A percentile compares a stretch with the other conserved stretches of the same genome.
These are phyloP conservation scores for Xylaria digitata DNA, from an alignment of 2,329 filamentous ascomycete species.

Conservation along the genomic window DNA sequence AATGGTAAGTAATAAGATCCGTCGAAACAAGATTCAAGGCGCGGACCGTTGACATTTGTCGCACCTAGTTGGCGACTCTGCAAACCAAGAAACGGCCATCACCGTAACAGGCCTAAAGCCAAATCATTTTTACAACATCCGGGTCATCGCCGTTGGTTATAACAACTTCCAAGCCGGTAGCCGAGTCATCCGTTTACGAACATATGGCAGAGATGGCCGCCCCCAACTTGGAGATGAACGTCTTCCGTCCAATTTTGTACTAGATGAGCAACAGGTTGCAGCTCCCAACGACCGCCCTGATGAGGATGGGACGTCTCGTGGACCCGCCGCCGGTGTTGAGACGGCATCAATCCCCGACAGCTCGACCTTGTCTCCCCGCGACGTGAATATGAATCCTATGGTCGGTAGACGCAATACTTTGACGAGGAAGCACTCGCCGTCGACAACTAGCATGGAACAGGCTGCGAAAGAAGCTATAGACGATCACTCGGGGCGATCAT, in stretches of 20 bases:
- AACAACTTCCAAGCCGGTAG: constrained; percentile 95
- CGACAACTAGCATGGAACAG: constrained; percentile 68
- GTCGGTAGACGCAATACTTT: constrained; percentile 71
- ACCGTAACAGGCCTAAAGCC: constrained; percentile 89
- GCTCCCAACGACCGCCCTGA: constrained; percentile 59
- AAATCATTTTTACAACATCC: constrained; percentile 90
- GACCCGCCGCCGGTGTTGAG: constrained; percentile 68
- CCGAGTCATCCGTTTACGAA: constrained; percentile 84
- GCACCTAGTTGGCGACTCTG: constrained; percentile 81
- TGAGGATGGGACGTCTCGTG: constrained; percentile 61
- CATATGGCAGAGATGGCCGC: constrained; percentile 72
- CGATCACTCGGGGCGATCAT: constrained; percentile 71
- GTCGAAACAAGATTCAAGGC: constrained; percentile 14
- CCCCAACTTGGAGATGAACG: constrained; percentile 69
- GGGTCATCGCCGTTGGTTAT: constrained; percentile 89
- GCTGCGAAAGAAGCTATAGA: constrained; percentile 57
- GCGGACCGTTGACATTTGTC: constrained; percentile 35
- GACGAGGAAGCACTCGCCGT: constrained; percentile 81
- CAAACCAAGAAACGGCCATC: constrained; percentile 84
- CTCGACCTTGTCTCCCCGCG: constrained; percentile 71
- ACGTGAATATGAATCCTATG: constrained; percentile 62
- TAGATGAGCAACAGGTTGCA: constrained; percentile 60
- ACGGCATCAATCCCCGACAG: constrained; percentile 71
- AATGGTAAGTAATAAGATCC: constrained; percentile 70
- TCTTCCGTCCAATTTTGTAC: constrained; percentile 66